A percentile compares a stretch with the other conserved stretches of the same genome.
These are phyloP conservation scores for Cryptosporidium ubiquitum DNA, from an alignment of 169 alveolate genomes.

Conservation along the genomic window DNA sequence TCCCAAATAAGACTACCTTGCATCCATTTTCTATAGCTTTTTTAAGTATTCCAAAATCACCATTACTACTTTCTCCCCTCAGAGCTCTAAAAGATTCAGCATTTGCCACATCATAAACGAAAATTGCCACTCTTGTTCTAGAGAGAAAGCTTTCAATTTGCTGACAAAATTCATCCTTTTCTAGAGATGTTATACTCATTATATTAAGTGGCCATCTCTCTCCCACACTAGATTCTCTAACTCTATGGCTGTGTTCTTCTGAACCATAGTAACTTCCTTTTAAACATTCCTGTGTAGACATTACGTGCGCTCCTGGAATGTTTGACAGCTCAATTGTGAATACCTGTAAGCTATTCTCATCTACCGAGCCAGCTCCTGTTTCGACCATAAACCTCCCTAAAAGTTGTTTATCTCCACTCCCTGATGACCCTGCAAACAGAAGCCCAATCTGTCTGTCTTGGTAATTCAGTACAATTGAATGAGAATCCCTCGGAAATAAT, in stretches of 20 bases:
- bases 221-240: conserved; percentile 61
- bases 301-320: conserved; percentile 60
- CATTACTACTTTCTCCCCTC: neutral
- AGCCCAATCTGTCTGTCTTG: conserved; percentile 64
- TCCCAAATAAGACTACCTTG: conserved; percentile 57
- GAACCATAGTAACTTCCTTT: neutral
- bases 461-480: conserved; percentile 2
- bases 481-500: conserved; percentile 41
- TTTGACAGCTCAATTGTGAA: conserved; percentile 53
- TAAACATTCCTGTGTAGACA: conserved; percentile 5
- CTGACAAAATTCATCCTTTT: conserved; percentile 6
- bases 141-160: conserved; percentile 41
- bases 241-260: neutral
- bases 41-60: neutral
- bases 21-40: conserved; percentile 46
- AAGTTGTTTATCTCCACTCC: conserved; percentile 41
- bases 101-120: conserved; percentile 50
- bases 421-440: conserved; percentile 28
- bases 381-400: neutral
- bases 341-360: conserved; percentile 44
- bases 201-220: conserved; percentile 72
- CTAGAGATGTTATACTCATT: conserved; percentile 35
- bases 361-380: conserved; percentile 20
- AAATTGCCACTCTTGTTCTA: conserved; percentile 61
- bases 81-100: conserved; percentile 9